phyloP scores from a whole-genome alignment of 768 basidiomycete genomes.

The Rhodotorula taiwanensis region DNA sequence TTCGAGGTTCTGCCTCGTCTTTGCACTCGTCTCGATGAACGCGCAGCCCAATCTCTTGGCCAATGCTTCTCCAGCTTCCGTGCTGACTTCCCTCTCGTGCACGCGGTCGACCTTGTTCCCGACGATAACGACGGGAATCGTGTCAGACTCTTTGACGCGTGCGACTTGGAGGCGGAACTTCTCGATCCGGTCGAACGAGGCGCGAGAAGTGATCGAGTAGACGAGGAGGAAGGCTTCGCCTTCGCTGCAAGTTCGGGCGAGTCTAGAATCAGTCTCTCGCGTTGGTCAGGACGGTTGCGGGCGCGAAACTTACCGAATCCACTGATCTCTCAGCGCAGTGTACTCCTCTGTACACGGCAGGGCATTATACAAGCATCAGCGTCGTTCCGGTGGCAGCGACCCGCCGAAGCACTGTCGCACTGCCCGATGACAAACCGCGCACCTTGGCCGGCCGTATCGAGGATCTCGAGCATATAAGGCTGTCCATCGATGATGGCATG shows the following conservation, averaged over 20 bases:
- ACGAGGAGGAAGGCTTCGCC: conserved; percentile 97
- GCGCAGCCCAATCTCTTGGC: conserved; percentile 82
- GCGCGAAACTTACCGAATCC: conserved; percentile 38
- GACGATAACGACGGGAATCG: conserved; percentile 89
- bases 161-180: conserved; percentile 88
- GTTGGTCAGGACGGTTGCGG: neutral
- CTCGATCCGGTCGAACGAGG: conserved; percentile 94
- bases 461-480: conserved; percentile 90
- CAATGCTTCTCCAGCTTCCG: conserved; percentile 77
- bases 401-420: too few species aligned
- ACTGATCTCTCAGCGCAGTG: conserved; percentile 41
- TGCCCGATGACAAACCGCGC: too few species aligned
- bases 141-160: conserved; percentile 91
- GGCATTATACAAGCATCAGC: too few species aligned
- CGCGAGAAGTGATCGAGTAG: conserved; percentile 95
- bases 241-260: conserved; percentile 32
- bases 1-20: conserved; percentile 87
- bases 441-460: conserved; percentile 86
- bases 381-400: too few species aligned
- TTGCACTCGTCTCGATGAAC: conserved; percentile 94
- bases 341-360: conserved; percentile 40
- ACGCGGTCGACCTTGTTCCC: conserved; percentile 98
- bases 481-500: conserved; percentile 98
- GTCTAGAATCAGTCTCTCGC: neutral
- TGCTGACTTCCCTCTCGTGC: conserved; percentile 87